Evolutionary conservation across 208 protist species (phyloP).

Genomic region (Naegleria gruberi): DNA sequence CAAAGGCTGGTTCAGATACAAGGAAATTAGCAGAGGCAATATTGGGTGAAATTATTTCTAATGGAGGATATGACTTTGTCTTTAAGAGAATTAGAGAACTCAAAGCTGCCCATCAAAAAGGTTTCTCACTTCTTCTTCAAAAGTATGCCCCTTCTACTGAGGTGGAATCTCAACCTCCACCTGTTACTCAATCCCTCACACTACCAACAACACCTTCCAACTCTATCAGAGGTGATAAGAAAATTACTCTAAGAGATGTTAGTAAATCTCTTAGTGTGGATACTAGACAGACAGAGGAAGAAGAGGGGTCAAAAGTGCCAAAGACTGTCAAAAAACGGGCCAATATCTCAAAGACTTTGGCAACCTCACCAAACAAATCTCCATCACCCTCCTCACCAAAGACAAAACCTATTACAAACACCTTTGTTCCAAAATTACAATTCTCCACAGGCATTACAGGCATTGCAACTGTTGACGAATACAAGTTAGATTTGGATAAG

Average conservation of each 20-base stretch:
- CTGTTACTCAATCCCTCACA: background rate
- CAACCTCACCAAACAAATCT: background rate
- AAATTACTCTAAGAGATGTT: background rate
- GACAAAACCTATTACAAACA: background rate
- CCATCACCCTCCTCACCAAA: background rate
- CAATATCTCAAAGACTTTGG: background rate
- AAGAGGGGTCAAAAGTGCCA: background rate
- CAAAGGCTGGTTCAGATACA: background rate
- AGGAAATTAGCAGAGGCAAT: background rate
- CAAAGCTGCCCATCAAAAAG: constrained; percentile 14
- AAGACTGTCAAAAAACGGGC: background rate
- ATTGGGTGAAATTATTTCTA: background rate
- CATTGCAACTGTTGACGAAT: background rate
- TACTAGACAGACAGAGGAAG: background rate
- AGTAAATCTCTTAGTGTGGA: background rate
- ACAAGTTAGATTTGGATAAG: background rate
- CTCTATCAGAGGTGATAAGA: background rate
- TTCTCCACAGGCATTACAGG: background rate
- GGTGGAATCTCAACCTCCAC: background rate
- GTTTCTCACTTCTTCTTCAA: background rate
- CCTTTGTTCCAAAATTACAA: background rate
- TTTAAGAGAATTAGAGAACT: background rate
- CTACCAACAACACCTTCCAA: background rate
- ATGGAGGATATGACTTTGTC: background rate
- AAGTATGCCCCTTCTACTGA: background rate